These are phyloP conservation scores for Drechmeria coniospora DNA, from an alignment of 2,329 filamentous ascomycete genomes.

Conservation along the genomic window DNA sequence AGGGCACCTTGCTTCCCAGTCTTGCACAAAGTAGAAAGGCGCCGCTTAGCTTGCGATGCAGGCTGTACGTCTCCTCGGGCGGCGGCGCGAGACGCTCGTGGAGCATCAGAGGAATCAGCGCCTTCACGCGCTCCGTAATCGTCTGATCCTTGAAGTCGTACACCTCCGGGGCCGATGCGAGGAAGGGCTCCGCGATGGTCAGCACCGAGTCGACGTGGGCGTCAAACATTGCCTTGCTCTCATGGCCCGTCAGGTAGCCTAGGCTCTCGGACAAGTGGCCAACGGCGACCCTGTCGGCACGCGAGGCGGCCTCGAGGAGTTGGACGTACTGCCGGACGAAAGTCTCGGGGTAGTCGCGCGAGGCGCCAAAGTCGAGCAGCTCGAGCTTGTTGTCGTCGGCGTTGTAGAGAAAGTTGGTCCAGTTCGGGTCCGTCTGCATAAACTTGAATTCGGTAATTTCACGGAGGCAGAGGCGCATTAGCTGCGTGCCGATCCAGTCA, in stretches of 20 bases:
- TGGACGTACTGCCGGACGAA: conserved; percentile 72
- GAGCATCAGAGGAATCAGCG: conserved; percentile 84
- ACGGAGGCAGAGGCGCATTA: conserved; percentile 77
- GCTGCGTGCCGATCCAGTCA: conserved; percentile 93
- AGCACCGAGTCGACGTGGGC: conserved; percentile 81
- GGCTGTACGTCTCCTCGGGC: conserved; percentile 90
- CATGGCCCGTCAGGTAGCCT: conserved; percentile 84
- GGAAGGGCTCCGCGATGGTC: conserved; percentile 85
- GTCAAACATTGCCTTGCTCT: conserved; percentile 72
- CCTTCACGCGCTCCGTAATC: conserved; percentile 84
- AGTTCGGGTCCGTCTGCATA: conserved; percentile 99
- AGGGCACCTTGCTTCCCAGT: conserved; percentile 68
- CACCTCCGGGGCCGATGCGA: conserved; percentile 55
- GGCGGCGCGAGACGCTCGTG: conserved; percentile 76
- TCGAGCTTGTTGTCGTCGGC: conserved; percentile 56
- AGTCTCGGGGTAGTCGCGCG: conserved; percentile 62
- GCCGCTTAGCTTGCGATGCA: conserved; percentile 89
- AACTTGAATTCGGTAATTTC: conserved; percentile 91
- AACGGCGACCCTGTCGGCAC: conserved; percentile 48
- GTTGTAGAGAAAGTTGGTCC: conserved; percentile 97
- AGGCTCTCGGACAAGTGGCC: conserved; percentile 56
- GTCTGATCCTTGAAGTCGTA: conserved; percentile 94
- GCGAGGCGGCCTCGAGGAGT: conserved; percentile 66
- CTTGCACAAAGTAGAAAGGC: conserved; percentile 85
- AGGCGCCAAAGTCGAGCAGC: conserved; percentile 89